Conservation (phyloP, 805 yeast species). For the Candida argentea region DNA sequence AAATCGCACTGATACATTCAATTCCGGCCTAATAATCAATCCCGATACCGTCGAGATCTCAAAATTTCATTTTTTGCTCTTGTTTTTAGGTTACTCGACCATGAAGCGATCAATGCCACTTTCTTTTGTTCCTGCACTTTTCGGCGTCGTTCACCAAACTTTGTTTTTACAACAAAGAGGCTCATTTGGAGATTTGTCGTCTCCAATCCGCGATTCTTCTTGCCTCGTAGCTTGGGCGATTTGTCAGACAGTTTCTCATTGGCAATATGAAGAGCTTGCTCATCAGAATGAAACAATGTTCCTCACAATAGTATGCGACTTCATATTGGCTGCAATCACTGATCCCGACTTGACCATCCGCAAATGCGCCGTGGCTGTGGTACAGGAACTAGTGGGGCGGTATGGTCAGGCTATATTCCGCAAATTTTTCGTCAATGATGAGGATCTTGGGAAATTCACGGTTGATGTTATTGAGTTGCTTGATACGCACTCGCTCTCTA, state of each 20-base stretch:
- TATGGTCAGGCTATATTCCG: slow-evolving; percentile 38
- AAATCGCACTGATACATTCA: slow-evolving; percentile 3
- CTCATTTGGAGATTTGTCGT: slow-evolving; percentile 44
- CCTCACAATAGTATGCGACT: slow-evolving; percentile 16
- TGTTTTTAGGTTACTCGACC: slow-evolving; percentile 40
- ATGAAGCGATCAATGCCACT: slow-evolving; percentile 18
- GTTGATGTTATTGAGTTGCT: slow-evolving; percentile 50
- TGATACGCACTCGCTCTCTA: slow-evolving; percentile 30
- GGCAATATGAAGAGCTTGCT: slow-evolving; percentile 2
- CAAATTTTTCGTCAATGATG: slow-evolving; percentile 3
- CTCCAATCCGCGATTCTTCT: slow-evolving; percentile 73
- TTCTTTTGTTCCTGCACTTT: slow-evolving; percentile 11
- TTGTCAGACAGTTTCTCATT: slow-evolving; percentile 27
- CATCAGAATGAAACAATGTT: slow-evolving; percentile 7
- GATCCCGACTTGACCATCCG: slow-evolving; percentile 70
- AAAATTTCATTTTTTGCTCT: slow-evolving; percentile 47
- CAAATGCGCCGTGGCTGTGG: slow-evolving; percentile 75
- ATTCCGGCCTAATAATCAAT: slow-evolving; percentile 10
- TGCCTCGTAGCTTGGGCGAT: slow-evolving; percentile 82
- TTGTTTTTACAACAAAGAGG: slow-evolving; percentile 50
- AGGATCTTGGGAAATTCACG: slow-evolving; percentile 21
- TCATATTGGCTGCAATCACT: slow-evolving; percentile 48
- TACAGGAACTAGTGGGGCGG: slow-evolving; percentile 81
- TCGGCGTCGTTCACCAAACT: slow-evolving; percentile 32
- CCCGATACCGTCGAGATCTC: slow-evolving; percentile 27